Conservation (phyloP, 225 moss, liverwort and hornwort species). For the Physcomitrellopsis africana region DNA sequence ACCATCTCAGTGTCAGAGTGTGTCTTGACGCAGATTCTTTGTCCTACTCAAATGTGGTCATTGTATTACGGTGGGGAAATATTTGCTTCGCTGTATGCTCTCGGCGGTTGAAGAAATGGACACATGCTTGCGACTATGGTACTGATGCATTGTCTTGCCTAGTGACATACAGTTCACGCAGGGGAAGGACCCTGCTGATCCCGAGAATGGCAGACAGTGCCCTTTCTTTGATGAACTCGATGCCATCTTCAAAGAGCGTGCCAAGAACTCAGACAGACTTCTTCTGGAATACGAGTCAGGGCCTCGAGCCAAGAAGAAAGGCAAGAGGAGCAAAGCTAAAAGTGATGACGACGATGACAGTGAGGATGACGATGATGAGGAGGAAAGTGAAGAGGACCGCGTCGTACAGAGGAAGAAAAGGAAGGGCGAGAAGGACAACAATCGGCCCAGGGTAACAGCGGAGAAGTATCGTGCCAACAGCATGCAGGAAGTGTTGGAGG, state of each 20-base stretch:
- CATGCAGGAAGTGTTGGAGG: constrained; percentile 98
- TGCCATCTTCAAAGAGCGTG: constrained; percentile 95
- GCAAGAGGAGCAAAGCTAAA: constrained; percentile 83
- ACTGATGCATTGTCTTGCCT: constrained; percentile 33
- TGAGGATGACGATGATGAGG: constrained; percentile 92
- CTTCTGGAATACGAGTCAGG: constrained; percentile 86
- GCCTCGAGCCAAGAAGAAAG: constrained; percentile 93
- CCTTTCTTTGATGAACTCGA: constrained; percentile 98
- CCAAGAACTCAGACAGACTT: constrained; percentile 92
- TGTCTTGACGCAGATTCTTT: no score
- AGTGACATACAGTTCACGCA: constrained; percentile 55
- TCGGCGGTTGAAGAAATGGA: constrained; percentile 7
- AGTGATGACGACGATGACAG: constrained; percentile 87
- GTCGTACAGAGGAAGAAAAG: constrained; percentile 85
- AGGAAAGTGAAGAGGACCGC: constrained; percentile 95
- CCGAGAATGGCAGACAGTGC: constrained; percentile 95
- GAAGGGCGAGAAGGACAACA: constrained; percentile 95
- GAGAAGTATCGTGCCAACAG: constrained; percentile 98
- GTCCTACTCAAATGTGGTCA: neutral
- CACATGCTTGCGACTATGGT: constrained; percentile 17
- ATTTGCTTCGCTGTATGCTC: constrained; percentile 16
- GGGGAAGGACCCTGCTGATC: constrained; percentile 93
- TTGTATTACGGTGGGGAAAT: neutral
- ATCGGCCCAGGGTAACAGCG: constrained; percentile 86
- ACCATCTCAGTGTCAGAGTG: neutral